Base-by-base conservation (phyloP, 2,329 filamentous ascomycete genomes). In the Epichloe elymi region DNA sequence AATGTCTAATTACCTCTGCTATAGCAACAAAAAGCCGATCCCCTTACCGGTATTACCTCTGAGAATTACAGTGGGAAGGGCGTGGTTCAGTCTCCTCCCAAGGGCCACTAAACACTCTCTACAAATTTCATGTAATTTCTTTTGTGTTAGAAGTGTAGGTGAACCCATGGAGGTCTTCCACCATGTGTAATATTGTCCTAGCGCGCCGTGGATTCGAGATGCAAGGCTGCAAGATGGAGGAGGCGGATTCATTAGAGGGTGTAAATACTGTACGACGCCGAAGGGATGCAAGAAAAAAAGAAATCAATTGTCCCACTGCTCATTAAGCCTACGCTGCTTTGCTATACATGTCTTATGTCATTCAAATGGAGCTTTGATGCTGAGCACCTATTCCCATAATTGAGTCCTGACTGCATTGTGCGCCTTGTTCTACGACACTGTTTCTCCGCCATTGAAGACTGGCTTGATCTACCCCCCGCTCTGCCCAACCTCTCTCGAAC, bases 11-110 rank as follows among this genome's bases (percentile, higher is more conserved):
- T 42, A 19, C 14, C 38, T 26, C 30, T 14, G 1, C 33, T 30
- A 67, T 67, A 94, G 87, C 75, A 75, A 66, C 86, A 94, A 81
- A 86, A 84, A 65, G 76, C 87, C 66, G 89, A 95, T 67, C 89
- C 89, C 55, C 79, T 95, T 69, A 88, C 85, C 56, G 89, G 89
- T 77, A 73, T 93, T 71, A 78, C 84, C 59, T 85, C 85, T 65
- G 80, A 85, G 67, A 83, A 81, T 61, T 95, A 94, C 75, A 72
- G 70, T 57, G 88, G 88, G 70, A 79, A 80, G 66, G 87, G 88
- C 63, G 78, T 82, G 71, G 79, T 95, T 59, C 89, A 95, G 75
- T 82, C 79, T 56, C 73, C 77, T 61, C 74, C 78, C 60, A 72
- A 74, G 66, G 67, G 71, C 59, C 61, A 67, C 61, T 77, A 74